These are phyloP conservation scores for Dothiorella sarmentorum DNA, from an alignment of 2,329 filamentous ascomycete species.

Conservation along the genomic window DNA sequence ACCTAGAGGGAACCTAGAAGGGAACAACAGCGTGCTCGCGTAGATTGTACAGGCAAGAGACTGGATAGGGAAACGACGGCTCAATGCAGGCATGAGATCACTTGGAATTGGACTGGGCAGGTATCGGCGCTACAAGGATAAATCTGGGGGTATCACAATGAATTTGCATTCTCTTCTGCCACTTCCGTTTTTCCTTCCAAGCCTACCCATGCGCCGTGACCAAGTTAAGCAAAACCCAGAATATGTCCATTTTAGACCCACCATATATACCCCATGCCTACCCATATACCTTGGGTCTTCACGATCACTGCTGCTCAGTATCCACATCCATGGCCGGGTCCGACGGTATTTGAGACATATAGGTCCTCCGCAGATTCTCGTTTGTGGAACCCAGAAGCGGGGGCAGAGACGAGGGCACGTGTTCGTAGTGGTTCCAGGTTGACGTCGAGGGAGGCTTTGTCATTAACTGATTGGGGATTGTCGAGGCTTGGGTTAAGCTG, in stretches of 20 bases:
- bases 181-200: no score
- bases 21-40: not conserved
- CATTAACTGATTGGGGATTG: not conserved
- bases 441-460: not conserved
- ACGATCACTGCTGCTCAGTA: conserved; percentile 16
- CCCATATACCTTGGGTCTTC: not conserved
- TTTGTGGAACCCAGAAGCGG: conserved; percentile 25
- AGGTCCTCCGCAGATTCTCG: conserved; percentile 32
- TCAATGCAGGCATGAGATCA: not conserved
- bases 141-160: not conserved
- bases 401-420: conserved; percentile 24
- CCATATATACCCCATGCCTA: not conserved
- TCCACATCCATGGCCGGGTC: conserved; percentile 42
- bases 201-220: no score
- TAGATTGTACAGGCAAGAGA: not conserved
- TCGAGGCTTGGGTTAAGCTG: not conserved
- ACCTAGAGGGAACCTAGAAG: no score
- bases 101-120: not conserved
- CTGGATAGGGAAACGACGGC: not conserved
- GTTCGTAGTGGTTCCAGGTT: not conserved
- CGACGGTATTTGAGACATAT: conserved; percentile 43
- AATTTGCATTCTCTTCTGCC: not conserved
- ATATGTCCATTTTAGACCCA: not conserved
- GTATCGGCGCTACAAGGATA: not conserved
- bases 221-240: no score